Conservation (phyloP, 352 stramenopile species). For the Lagenidium giganteum region DNA sequence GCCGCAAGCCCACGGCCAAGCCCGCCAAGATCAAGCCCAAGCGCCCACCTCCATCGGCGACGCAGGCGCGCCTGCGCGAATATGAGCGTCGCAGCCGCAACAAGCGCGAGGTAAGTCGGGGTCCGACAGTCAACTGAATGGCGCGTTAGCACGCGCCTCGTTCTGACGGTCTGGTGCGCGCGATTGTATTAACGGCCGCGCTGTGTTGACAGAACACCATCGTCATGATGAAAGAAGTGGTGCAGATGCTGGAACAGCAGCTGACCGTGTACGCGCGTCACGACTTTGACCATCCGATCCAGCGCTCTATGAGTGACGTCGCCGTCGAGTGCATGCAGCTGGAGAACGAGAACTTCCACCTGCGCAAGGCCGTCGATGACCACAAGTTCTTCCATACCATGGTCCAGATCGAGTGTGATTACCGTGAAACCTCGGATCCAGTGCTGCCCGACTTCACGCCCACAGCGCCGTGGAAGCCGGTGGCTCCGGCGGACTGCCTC, state of each 20-base stretch:
- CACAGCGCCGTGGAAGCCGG: conserved; percentile 27
- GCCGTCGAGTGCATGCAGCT: conserved; percentile 36
- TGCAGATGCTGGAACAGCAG: conserved; percentile 26
- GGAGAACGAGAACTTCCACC: conserved; percentile 43
- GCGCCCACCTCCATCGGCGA: conserved; percentile 25
- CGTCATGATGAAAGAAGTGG: conserved; percentile 44
- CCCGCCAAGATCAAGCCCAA: conserved; percentile 31
- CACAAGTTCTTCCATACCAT: conserved; percentile 59
- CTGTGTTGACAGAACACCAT: conserved; percentile 37
- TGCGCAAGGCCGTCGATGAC: conserved; percentile 41
- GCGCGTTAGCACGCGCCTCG: too few relatives aligned
- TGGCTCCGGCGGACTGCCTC: conserved; percentile 31
- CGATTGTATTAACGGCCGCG: neutral
- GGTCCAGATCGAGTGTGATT: conserved; percentile 53
- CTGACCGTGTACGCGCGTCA: conserved; percentile 17
- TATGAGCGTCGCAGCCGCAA: conserved; percentile 50
- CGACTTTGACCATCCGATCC: conserved; percentile 3
- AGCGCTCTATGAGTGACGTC: conserved; percentile 28
- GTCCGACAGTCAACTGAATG: too few relatives aligned
- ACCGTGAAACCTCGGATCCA: conserved; percentile 29
- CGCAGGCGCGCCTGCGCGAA: conserved; percentile 39
- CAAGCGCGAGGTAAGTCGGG: conserved; percentile 33
- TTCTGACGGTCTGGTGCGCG: conserved; percentile 4
- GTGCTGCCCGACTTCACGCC: conserved; percentile 19
- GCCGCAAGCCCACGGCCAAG: conserved; percentile 33